A percentile compares a stretch with the other conserved stretches of the same genome.
Evolutionary conservation across 1,284 basidiomycete species (phyloP).

Genomic region (Phaffia rhodozyma): DNA sequence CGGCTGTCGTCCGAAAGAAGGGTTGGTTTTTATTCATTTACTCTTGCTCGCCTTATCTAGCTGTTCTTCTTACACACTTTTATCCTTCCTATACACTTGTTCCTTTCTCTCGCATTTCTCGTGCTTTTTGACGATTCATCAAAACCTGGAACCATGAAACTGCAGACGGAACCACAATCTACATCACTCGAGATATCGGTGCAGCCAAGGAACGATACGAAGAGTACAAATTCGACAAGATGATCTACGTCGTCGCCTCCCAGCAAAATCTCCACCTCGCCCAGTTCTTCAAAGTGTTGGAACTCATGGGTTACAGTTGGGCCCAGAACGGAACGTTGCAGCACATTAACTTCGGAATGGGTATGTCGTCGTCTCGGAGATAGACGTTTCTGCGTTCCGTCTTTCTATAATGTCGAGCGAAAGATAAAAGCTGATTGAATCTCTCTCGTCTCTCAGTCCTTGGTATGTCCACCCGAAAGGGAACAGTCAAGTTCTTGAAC

Average conservation of each 20-base stretch:
- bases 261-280: constrained; percentile 89
- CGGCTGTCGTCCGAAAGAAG: constrained; percentile 79
- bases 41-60: not conserved
- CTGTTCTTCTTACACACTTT: not conserved
- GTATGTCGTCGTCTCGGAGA: constrained; percentile 27
- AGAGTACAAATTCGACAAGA: constrained; percentile 92
- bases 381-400: not conserved
- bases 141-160: not conserved
- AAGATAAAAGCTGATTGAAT: not conserved
- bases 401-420: constrained; percentile 8
- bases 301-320: constrained; percentile 82
- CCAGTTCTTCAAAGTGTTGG: constrained; percentile 90
- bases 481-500: constrained; percentile 91
- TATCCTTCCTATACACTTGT: not conserved
- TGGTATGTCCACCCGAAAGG: constrained; percentile 96
- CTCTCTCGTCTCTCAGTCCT: constrained; percentile 42
- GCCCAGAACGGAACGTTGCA: constrained; percentile 52
- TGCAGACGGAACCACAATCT: constrained; percentile 88
- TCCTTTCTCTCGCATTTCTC: not conserved
- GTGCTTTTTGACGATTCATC: too few species aligned
- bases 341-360: constrained; percentile 72
- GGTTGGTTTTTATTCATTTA: constrained; percentile 39
- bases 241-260: constrained; percentile 91
- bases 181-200: constrained; percentile 95
- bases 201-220: constrained; percentile 87